Conservation (phyloP, 1,139 yeast genomes). For the Protomyces arabidopsidicola region DNA sequence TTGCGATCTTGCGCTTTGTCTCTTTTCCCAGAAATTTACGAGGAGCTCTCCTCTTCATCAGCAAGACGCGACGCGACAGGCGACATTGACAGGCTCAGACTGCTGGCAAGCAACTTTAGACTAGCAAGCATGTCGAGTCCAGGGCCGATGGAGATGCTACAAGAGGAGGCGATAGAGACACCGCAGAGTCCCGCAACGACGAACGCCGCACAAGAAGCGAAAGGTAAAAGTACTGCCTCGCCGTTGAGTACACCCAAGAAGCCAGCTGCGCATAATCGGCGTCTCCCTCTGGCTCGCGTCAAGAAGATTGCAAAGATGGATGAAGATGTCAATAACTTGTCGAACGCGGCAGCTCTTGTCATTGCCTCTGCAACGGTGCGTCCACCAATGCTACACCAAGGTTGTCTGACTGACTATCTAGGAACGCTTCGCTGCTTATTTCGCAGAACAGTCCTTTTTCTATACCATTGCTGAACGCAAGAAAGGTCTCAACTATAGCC, state of each 20-base stretch:
- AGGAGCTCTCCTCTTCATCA: background rate
- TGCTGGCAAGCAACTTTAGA: background rate
- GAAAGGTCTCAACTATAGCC: constrained; percentile 17
- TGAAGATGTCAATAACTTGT: constrained; percentile 48
- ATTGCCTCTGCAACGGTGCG: constrained; percentile 27
- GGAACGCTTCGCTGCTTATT: constrained; percentile 23
- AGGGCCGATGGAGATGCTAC: background rate
- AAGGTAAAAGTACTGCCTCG: background rate
- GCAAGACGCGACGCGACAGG: background rate
- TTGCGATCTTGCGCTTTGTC: background rate
- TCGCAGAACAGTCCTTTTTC: constrained; percentile 25
- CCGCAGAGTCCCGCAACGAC: background rate
- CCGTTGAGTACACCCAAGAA: background rate
- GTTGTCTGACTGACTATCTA: background rate
- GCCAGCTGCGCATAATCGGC: constrained; percentile 5
- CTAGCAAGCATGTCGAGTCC: background rate
- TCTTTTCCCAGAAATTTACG: background rate
- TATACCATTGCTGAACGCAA: constrained; percentile 24
- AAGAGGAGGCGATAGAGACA: background rate
- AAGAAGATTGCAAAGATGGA: constrained; percentile 81
- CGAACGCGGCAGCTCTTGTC: constrained; percentile 26
- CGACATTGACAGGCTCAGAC: too few relatives aligned
- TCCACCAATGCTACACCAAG: background rate
- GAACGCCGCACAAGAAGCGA: too few relatives aligned
- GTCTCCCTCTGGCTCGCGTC: constrained; percentile 71